Evolutionary conservation across 1,284 basidiomycete species (phyloP), one percentile per base, ranked within the genome.

Genomic region (Xerocomus amazonicus): DNA sequence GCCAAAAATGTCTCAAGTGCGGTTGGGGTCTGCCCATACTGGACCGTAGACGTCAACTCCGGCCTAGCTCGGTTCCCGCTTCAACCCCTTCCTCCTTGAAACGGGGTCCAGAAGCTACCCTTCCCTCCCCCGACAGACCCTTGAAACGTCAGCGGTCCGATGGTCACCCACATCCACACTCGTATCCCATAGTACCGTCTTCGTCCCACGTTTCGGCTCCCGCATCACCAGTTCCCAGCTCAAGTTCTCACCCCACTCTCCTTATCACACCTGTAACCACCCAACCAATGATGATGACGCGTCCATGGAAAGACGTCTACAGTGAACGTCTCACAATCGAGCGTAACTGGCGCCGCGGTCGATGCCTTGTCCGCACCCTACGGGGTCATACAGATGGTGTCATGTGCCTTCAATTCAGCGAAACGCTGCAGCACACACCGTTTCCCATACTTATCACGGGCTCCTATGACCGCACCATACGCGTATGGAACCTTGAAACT

Each of bases 231-330:
- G 37, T 42, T 3, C 54, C 51, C 33, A 17, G 26, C n/a, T 28
- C 55, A 29, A 41, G 59, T 29, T 47, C 53, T 26, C 57, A 32
- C 16, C 31, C 61, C 52, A 2, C 62, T 48, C 42, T 51, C 49
- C 56, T 58, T 10, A 27, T 31, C 42, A 14, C 59, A 34, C 43
- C 28, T 41, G 6, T 44, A 39, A 23, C 34, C 43, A 17, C 39
- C 7, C 52, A 47, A n/a, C 9, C 43, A 6, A 55, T 59, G 32
- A 53, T 67, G 19, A 54, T 80, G 48, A 93, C 90, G 14, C 84
- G 92, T 43, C 97, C 96, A 0, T 99, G 97, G 97, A 99, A 99
- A 70, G 85, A 90, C 54, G 95, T 99, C n/a, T 99, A 99, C 71
- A 94, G 91, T 67, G 97, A 99, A 69, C 86, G 97, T 14, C 81